phyloP scores from a whole-genome alignment of 208 protist genomes.

The Acanthamoeba lenticulata region DNA sequence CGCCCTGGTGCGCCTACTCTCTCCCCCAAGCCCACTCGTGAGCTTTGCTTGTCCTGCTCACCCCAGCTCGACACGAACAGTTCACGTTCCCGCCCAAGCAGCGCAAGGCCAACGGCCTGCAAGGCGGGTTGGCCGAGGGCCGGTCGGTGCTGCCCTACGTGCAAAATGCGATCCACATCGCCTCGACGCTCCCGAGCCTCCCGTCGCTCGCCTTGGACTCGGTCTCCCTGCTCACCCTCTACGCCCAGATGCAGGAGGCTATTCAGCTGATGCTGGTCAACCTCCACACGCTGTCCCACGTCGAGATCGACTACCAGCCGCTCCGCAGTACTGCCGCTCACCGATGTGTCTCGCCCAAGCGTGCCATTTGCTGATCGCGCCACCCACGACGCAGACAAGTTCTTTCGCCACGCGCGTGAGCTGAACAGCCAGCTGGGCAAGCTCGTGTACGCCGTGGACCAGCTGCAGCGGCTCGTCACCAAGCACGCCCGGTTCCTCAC shows the following conservation, averaged over 20 bases:
- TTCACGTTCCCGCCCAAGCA: not conserved
- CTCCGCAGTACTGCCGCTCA: not conserved
- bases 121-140: not conserved
- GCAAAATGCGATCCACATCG: not conserved
- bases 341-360: not conserved
- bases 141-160: not conserved
- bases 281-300: not conserved
- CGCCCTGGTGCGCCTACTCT: not conserved
- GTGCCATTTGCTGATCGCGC: not conserved
- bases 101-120: not conserved
- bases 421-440: not conserved
- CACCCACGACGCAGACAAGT: not conserved
- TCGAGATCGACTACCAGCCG: not conserved
- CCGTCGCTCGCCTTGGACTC: not conserved
- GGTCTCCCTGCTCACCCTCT: not conserved
- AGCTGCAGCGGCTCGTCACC: not conserved
- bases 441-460: not conserved
- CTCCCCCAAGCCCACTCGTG: not conserved
- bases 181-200: not conserved
- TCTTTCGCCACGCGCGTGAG: not conserved
- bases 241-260: not conserved
- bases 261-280: conserved; percentile 6
- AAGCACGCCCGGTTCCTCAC: not conserved
- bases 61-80: too few species aligned
- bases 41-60: not conserved